Evolutionary conservation across 345 rosid species (phyloP).

Genomic region (Citrus glauca): DNA sequence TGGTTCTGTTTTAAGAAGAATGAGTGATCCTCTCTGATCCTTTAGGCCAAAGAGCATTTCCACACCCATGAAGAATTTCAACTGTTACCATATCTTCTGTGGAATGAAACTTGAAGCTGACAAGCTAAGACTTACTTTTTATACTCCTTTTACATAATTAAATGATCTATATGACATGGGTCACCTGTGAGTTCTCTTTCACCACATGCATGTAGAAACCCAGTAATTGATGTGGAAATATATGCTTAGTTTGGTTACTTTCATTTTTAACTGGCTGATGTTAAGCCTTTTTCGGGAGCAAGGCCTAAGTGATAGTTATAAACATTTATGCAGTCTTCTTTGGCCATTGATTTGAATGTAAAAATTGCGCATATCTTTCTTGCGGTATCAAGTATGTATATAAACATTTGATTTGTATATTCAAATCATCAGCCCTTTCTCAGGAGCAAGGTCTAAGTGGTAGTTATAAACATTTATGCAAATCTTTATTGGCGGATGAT

Average conservation of each 20-base stretch:
- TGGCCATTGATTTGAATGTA: neutral
- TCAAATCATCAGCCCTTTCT: neutral
- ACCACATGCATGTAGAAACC: neutral
- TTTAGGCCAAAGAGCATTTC: too few species aligned
- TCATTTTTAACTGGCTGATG: too few species aligned
- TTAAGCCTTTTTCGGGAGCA: neutral
- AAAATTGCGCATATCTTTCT: neutral
- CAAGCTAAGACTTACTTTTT: neutral
- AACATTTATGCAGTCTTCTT: neutral
- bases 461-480: neutral
- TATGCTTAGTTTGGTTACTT: neutral
- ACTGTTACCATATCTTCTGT: neutral
- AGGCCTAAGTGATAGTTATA: neutral
- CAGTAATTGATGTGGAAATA: neutral
- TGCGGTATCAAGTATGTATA: neutral
- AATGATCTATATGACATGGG: too few species aligned
- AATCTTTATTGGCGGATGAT: neutral
- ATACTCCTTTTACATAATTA: neutral
- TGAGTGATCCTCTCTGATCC: neutral
- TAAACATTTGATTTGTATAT: too few species aligned
- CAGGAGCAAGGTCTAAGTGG: neutral
- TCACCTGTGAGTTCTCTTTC: too few species aligned
- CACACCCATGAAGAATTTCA: neutral
- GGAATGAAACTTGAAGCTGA: neutral
- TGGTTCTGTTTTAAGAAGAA: neutral